phyloP scores from a whole-genome alignment of 495 filamentous ascomycete species.

The Delitschia confertaspora region DNA sequence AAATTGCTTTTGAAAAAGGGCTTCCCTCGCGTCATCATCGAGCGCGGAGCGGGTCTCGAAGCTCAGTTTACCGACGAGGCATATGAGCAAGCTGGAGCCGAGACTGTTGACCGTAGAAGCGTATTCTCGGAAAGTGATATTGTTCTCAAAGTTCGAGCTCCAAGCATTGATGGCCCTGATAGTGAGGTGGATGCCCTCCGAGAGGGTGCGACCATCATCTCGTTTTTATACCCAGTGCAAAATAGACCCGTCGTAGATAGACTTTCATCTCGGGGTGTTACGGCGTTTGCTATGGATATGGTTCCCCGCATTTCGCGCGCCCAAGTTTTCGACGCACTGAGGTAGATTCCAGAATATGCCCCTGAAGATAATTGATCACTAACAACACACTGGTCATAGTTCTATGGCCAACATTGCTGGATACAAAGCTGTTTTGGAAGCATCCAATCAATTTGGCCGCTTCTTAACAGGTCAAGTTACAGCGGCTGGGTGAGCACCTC shows the following conservation, averaged over 20 bases:
- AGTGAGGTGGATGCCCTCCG: slow-evolving; percentile 54
- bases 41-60: slow-evolving; percentile 62
- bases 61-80: slow-evolving; percentile 64
- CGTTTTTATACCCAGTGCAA: slow-evolving; percentile 66
- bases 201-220: slow-evolving; percentile 59
- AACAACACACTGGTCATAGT: too few species aligned
- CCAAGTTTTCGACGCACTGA: slow-evolving; percentile 63
- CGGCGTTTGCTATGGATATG: slow-evolving; percentile 75
- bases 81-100: slow-evolving; percentile 64
- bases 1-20: slow-evolving; percentile 69
- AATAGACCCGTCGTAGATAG: slow-evolving; percentile 60
- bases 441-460: slow-evolving; percentile 71
- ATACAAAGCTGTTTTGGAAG: slow-evolving; percentile 76
- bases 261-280: slow-evolving; percentile 54
- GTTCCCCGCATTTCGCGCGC: slow-evolving; percentile 67
- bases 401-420: slow-evolving; percentile 85
- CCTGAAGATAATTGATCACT: too few species aligned
- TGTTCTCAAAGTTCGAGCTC: slow-evolving; percentile 67
- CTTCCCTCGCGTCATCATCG: slow-evolving; percentile 61
- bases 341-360: slow-evolving; percentile 17
- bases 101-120: slow-evolving; percentile 50
- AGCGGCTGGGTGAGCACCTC: slow-evolving; percentile 51
- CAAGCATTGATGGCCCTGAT: slow-evolving; percentile 42
- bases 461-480: slow-evolving; percentile 78
- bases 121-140: slow-evolving; percentile 66